Evolutionary conservation across 345 rosid genomes (phyloP), one percentile per base, ranked within the genome.

Genomic region (Salix koriyanagi): DNA sequence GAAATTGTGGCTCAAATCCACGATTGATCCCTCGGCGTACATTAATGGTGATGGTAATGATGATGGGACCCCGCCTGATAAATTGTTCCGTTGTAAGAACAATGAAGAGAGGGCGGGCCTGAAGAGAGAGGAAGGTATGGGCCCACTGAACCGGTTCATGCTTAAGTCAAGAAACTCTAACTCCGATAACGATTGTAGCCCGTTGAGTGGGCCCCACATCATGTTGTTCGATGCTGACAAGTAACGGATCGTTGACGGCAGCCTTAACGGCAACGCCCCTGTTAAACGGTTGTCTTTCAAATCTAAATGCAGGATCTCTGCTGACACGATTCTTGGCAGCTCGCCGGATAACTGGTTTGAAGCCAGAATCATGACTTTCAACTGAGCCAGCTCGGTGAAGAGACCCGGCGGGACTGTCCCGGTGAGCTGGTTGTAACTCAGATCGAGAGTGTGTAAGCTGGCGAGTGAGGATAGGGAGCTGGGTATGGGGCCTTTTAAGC

Each of bases 81-180:
- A 86, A 86, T 92, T 92, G 91, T 94, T 94, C 86, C 97, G 89
- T 89, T 92, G 98, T 79, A 92, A 56, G 67, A 90, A 82, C 84
- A 88, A 72, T 50, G 94, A 88, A 64, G 92, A 74, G 79, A 89
- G 84, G 18, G 87, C 2, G 6, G 89, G 84, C 25, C 81, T 46
- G 76, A 90, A 87, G 83, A 94, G 89, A 5, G 91, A 78, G 74
- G 74, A 1, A 0, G 97, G 93, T 86, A 94, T 83, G 82, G 87
- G 71, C 75, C 98, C 98, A 82, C 88, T 87, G 78, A 92, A 88
- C 2, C 79, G 76, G 87, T 94, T 94, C 91, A 85, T 85, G 87
- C 98, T 94, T 34, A 94, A 77, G 83, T 94, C 97, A 73, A 94
- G 91, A 87, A 74, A 90, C 69, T 61, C 85, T 67, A 92, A 84